These are phyloP conservation scores for Penicillium sp. DNA, from an alignment of 2,329 filamentous ascomycete species.

Conservation along the genomic window DNA sequence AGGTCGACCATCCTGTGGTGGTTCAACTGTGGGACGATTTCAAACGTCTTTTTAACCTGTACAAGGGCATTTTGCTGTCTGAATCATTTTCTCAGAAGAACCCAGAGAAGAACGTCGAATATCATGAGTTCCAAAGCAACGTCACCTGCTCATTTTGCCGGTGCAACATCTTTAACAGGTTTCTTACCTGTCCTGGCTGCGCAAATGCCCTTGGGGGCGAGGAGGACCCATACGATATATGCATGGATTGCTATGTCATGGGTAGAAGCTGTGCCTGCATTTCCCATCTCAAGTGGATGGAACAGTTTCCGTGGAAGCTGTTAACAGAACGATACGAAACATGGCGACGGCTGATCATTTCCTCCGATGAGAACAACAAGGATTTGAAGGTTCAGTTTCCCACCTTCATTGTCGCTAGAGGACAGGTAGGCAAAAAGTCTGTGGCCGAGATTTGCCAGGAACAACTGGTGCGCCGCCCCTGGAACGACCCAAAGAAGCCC, in stretches of 20 bases:
- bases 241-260: constrained; percentile 98
- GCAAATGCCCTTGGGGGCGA: constrained; percentile 57
- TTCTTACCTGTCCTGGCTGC: constrained; percentile 83
- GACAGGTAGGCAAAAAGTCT: constrained; percentile 62
- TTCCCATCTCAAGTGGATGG: constrained; percentile 77
- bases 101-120: constrained; percentile 60
- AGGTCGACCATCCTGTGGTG: constrained; percentile 45
- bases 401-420: constrained; percentile 57
- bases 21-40: constrained; percentile 75
- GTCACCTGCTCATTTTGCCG: constrained; percentile 93
- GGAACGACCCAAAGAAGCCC: constrained; percentile 59
- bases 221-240: constrained; percentile 85
- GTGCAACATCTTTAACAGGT: constrained; percentile 94
- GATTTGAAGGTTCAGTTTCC: constrained; percentile 53
- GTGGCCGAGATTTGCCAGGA: constrained; percentile 91
- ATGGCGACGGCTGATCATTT: constrained; percentile 72
- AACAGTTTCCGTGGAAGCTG: constrained; percentile 81
- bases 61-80: constrained; percentile 67
- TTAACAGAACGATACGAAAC: constrained; percentile 67
- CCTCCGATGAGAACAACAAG: constrained; percentile 53
- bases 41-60: constrained; percentile 67
- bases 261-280: constrained; percentile 85
- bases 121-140: constrained; percentile 74
- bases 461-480: constrained; percentile 69
- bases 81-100: constrained; percentile 68